Percentiles rank a stretch among this genome's conserved stretches.
phyloP scores from a whole-genome alignment of 163 green algal species.

The Prototheca wickerhamii region DNA sequence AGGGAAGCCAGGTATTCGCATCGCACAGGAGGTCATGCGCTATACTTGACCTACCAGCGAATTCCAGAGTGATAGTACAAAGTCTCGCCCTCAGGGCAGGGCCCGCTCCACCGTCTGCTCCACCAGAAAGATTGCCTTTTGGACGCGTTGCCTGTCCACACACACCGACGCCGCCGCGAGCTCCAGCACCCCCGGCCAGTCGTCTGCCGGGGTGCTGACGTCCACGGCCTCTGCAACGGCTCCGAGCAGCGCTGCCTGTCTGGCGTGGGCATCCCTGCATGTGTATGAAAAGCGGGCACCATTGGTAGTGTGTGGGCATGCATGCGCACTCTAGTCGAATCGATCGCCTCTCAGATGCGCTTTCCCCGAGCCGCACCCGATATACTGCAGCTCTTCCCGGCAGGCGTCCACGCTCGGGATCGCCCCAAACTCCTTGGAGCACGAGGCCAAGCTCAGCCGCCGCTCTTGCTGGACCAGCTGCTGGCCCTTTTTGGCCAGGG shows the following conservation, averaged over 20 bases:
- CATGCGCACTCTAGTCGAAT: too few relatives aligned
- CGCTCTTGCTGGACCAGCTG: constrained; percentile 8
- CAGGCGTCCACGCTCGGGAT: constrained; percentile 17
- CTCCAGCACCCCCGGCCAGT: neutral
- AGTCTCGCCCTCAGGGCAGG: neutral
- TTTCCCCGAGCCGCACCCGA: constrained; percentile 5
- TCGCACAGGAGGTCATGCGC: neutral
- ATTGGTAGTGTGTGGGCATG: too few relatives aligned
- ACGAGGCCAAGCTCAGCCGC: constrained; percentile 3
- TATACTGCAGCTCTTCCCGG: constrained; percentile 7
- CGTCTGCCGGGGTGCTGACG: neutral
- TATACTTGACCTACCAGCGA: too few relatives aligned
- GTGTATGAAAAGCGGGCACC: neutral
- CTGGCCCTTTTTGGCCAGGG: neutral
- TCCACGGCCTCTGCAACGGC: neutral
- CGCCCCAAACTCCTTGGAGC: neutral
- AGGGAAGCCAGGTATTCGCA: too few relatives aligned
- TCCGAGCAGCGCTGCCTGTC: neutral
- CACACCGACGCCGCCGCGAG: neutral
- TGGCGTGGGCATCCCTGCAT: neutral
- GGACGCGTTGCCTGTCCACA: neutral
- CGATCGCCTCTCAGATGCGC: too few relatives aligned
- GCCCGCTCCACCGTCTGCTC: neutral
- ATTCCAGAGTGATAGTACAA: too few relatives aligned
- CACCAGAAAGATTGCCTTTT: neutral